Evolutionary conservation across 2,329 filamentous ascomycete species (phyloP).

Genomic region (Nemania sp.): DNA sequence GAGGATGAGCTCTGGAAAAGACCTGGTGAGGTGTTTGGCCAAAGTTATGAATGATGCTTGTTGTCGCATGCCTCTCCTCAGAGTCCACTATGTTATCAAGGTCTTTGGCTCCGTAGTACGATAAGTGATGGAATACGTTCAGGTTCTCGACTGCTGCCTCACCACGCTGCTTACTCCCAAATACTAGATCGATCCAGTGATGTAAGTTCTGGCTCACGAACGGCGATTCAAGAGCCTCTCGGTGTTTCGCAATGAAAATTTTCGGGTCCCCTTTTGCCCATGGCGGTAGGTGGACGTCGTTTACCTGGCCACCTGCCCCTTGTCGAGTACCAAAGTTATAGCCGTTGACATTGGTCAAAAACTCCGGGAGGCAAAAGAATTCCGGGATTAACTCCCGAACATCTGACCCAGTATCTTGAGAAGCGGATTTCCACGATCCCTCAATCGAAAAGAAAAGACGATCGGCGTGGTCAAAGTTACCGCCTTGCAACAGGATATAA

Average conservation of each 20-base stretch:
- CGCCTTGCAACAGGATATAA: slow-evolving; percentile 92
- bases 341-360: slow-evolving; percentile 88
- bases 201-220: slow-evolving; percentile 90
- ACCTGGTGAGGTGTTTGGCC: slow-evolving; percentile 97
- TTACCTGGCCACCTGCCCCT: slow-evolving; percentile 76
- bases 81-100: slow-evolving; percentile 89
- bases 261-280: slow-evolving; percentile 97
- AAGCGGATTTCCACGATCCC: slow-evolving; percentile 89
- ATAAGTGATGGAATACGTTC: slow-evolving; percentile 95
- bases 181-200: slow-evolving; percentile 94
- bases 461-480: slow-evolving; percentile 93
- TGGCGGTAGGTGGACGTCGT: slow-evolving; percentile 85
- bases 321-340: slow-evolving; percentile 93
- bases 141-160: slow-evolving; percentile 88
- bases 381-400: slow-evolving; percentile 94
- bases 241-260: slow-evolving; percentile 92
- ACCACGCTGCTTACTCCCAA: slow-evolving; percentile 91
- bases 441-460: slow-evolving; percentile 92
- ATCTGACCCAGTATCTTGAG: slow-evolving; percentile 87
- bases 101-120: slow-evolving; percentile 91
- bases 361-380: slow-evolving; percentile 96
- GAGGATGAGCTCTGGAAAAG: slow-evolving; percentile 79
- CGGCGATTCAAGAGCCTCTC: slow-evolving; percentile 92
- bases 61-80: slow-evolving; percentile 83
- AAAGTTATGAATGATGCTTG: slow-evolving; percentile 97